phyloP scores from a whole-genome alignment of 2,329 filamentous ascomycete genomes.

The Trichoderma sp. region DNA sequence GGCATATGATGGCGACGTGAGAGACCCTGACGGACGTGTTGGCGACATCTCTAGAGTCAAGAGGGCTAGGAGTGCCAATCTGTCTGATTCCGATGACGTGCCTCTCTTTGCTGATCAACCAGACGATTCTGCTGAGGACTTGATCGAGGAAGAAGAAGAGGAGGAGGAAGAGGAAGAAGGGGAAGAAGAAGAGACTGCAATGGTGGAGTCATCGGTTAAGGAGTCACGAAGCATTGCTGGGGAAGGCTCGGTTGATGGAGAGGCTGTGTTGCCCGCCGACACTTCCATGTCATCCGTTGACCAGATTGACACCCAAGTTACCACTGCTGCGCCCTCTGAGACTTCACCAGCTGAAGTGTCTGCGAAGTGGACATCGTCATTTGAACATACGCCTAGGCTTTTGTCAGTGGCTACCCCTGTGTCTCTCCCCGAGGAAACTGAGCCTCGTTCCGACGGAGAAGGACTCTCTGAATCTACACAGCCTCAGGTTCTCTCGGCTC shows the following conservation, averaged over 20 bases:
- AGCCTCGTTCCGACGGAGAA: constrained; percentile 28
- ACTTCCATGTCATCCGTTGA: constrained; percentile 57
- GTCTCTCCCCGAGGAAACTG: constrained; percentile 54
- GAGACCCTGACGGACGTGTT: constrained; percentile 54
- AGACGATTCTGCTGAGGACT: constrained; percentile 22
- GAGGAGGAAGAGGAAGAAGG: not conserved
- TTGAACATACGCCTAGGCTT: constrained; percentile 52
- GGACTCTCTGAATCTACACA: constrained; percentile 21
- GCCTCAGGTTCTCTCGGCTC: constrained; percentile 1
- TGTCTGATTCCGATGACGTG: constrained; percentile 68
- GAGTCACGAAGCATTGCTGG: constrained; percentile 27
- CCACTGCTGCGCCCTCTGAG: constrained; percentile 53
- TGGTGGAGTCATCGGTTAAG: constrained; percentile 25
- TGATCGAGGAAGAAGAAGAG: constrained; percentile 19
- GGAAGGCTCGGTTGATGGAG: constrained; percentile 41
- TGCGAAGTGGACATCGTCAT: constrained; percentile 51
- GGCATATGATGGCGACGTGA: constrained; percentile 27
- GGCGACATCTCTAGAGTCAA: constrained; percentile 70
- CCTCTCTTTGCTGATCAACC: constrained; percentile 68
- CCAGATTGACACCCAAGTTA: constrained; percentile 52
- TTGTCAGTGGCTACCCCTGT: constrained; percentile 51
- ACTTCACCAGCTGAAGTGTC: constrained; percentile 49
- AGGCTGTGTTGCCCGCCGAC: constrained; percentile 44
- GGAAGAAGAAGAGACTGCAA: constrained; percentile 22
- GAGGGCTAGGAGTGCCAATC: constrained; percentile 61